phyloP scores from a whole-genome alignment of 768 basidiomycete species.

The Agaricus subrufescens region DNA sequence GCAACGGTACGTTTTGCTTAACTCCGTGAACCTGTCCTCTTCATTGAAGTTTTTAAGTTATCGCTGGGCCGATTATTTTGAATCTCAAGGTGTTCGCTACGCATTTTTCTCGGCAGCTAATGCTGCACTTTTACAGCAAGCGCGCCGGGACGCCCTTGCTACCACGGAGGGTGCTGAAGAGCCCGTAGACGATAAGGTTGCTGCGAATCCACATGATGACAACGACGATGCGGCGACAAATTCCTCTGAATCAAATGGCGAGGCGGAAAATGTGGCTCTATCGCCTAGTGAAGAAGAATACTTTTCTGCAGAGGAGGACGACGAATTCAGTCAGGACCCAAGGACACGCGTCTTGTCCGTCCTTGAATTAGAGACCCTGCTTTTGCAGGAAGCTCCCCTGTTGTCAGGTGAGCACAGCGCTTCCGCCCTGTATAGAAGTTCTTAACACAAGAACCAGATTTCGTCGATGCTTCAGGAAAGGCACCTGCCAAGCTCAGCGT shows the following conservation, averaged over 20 bases:
- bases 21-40: neutral
- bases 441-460: conserved; percentile 37
- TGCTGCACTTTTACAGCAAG: conserved; percentile 80
- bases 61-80: conserved; percentile 92
- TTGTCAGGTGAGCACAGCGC: conserved; percentile 46
- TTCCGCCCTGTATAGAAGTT: neutral
- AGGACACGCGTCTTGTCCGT: conserved; percentile 80
- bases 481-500: conserved; percentile 65
- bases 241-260: conserved; percentile 16
- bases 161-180: conserved; percentile 16
- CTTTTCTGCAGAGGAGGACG: conserved; percentile 52
- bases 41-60: conserved; percentile 37
- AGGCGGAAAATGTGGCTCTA: conserved; percentile 22
- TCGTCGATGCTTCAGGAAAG: conserved; percentile 52
- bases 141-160: conserved; percentile 45
- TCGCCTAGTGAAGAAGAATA: conserved; percentile 36
- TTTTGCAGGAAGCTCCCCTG: conserved; percentile 66
- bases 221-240: conserved; percentile 12
- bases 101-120: conserved; percentile 94
- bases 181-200: conserved; percentile 4
- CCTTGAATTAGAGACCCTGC: conserved; percentile 82
- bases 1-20: conserved; percentile 58
- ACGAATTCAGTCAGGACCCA: conserved; percentile 48
- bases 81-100: conserved; percentile 65
- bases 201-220: conserved; percentile 15